Evolutionary conservation across 257 asterid genomes (phyloP).

Genomic region (Scutellaria galericulata): DNA sequence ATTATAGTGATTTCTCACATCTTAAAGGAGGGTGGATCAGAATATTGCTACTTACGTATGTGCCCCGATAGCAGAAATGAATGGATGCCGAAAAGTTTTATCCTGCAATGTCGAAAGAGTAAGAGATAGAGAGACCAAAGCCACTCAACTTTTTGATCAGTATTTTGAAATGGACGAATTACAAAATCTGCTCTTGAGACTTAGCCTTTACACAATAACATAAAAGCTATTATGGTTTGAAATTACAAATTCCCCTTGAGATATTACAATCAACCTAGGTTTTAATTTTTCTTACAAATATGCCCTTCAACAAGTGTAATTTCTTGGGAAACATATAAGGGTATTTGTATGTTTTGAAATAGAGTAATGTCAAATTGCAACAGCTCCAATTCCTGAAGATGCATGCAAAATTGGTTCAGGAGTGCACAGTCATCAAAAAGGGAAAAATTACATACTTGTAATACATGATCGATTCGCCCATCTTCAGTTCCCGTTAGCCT

Average conservation of each 20-base stretch:
- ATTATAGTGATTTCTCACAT: not conserved
- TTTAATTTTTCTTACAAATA: no score
- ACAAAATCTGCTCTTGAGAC: no score
- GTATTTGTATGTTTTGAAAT: no score
- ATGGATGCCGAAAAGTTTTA: constrained; percentile 95
- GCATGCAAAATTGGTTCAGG: not conserved
- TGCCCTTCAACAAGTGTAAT: no score
- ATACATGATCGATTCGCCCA: constrained; percentile 86
- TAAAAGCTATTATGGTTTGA: no score
- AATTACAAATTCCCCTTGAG: no score
- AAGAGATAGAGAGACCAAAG: no score
- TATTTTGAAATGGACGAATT: no score
- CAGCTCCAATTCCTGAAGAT: not conserved
- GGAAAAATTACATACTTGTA: constrained; percentile 65
- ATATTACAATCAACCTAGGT: no score
- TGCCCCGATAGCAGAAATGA: constrained; percentile 82
- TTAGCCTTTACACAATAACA: no score
- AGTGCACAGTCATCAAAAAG: not conserved
- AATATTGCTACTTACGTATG: constrained; percentile 75
- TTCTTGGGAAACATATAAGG: no score
- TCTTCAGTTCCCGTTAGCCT: constrained; percentile 71
- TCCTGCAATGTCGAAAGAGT: constrained; percentile 57
- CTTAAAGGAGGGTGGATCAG: not conserved
- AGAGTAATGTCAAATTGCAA: not conserved
- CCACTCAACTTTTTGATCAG: no score